Percentiles rank a stretch among this genome's conserved stretches.
Conservation (phyloP, 73 alveolate genomes). For the Paramecium primaurelia region DNA sequence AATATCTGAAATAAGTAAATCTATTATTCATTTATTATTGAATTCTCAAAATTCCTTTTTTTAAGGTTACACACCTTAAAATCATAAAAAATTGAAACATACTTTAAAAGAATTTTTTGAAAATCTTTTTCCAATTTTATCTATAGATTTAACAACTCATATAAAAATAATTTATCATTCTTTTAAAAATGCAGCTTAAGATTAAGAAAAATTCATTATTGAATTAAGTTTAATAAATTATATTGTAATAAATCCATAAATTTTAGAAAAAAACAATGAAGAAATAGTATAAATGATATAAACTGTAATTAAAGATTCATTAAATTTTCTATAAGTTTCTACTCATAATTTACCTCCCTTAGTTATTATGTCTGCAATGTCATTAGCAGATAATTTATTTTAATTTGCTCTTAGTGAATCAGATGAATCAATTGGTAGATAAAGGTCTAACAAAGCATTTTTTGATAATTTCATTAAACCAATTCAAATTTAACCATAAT, state of each 20-base stretch:
- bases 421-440: constrained; percentile 16
- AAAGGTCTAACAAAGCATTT: neutral
- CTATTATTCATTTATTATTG: neutral
- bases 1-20: neutral
- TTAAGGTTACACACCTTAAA: constrained; percentile 1
- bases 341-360: neutral
- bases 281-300: neutral
- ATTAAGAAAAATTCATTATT: neutral
- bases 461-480: neutral
- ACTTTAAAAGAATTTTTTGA: constrained; percentile 25
- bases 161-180: neutral
- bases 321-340: neutral
- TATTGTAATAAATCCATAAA: neutral
- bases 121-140: neutral
- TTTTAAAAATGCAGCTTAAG: neutral
- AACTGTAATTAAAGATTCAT: neutral
- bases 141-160: neutral
- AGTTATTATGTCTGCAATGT: neutral
- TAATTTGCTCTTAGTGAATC: neutral
- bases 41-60: neutral
- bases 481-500: neutral
- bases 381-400: neutral
- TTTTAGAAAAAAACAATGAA: neutral
- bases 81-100: neutral
- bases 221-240: constrained; percentile 5